Base-by-base conservation (phyloP, 2,329 filamentous ascomycete genomes). In the Colletotrichum magnum region DNA sequence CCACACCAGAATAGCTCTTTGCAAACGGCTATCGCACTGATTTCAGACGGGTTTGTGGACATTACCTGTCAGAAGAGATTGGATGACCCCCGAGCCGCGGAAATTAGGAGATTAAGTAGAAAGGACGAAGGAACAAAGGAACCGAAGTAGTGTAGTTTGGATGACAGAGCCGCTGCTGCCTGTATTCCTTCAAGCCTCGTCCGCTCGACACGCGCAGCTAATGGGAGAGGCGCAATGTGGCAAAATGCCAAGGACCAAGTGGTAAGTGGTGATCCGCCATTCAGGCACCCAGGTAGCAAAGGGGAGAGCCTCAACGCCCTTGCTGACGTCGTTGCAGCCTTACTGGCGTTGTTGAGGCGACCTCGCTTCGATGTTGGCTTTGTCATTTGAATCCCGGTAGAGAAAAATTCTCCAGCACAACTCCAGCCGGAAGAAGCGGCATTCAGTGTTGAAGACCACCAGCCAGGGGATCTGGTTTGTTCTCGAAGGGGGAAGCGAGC, bases 1-100 rank as follows among this genome's bases (percentile, higher is more conserved):
- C 51, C n/a, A 41, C 32, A 32, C 50, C 43, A 52, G 26, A 66
- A 52, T 41, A 60, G 56, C 54, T 15, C 41, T 36, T 51, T 18
- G 41, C 62, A 39, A 7, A 47, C 60, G 12, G 43, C 50, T 36
- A n/a, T 60, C 63, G 57, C 56, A 61, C 16, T 47, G 32, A 67
- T 54, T 67, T 69, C 67, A 67, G 67, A 67, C 28, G 67, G 47
- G 51, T 39, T 51, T 43, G 53, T 60, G 53, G 21, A 41, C 56
- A 57, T 57, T 18, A 24, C 43, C 57, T 45, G 56, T 65, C 43
- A 62, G 59, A 62, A 57, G 52, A 71, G 39, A 65, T 65, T 60
- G 56, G 69, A 69, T 45, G 68, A 61, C 45, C 36, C 64, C 26
- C 18, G 39, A 26, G 10, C 41, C 32, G 64, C 48, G 48, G 41